Evolutionary conservation across 2,329 filamentous ascomycete genomes (phyloP).

Genomic region (Clarireedia monteithiana): DNA sequence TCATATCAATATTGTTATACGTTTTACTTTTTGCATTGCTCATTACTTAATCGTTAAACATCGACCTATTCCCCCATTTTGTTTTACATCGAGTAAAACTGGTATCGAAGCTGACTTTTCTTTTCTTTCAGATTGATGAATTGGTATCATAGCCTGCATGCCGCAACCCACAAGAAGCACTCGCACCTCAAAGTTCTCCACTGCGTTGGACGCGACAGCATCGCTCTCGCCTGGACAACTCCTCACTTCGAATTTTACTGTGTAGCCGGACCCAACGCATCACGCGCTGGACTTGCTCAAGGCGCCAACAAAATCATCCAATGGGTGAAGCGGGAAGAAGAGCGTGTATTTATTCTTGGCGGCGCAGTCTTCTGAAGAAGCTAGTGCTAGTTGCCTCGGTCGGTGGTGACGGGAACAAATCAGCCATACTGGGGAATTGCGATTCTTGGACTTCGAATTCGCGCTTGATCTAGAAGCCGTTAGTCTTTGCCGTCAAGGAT

Average conservation of each 20-base stretch:
- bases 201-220: slow-evolving; percentile 63
- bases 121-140: slow-evolving; percentile 56
- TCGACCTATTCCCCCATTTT: neutral
- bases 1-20: no score
- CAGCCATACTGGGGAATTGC: no score
- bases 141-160: slow-evolving; percentile 78
- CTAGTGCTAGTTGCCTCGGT: neutral
- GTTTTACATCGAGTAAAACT: neutral
- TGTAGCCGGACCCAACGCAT: slow-evolving; percentile 70
- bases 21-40: no score
- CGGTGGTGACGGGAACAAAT: no score
- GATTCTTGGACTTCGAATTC: no score
- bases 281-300: slow-evolving; percentile 62
- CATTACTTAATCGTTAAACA: neutral
- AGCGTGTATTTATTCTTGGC: slow-evolving; percentile 91
- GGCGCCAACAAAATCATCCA: slow-evolving; percentile 84
- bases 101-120: slow-evolving; percentile 8
- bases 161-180: slow-evolving; percentile 75
- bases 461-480: no score
- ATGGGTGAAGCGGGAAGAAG: slow-evolving; percentile 88
- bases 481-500: no score
- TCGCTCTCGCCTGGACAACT: slow-evolving; percentile 84
- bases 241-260: slow-evolving; percentile 91
- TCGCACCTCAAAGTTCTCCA: slow-evolving; percentile 83
- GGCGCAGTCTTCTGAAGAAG: slow-evolving; percentile 67